Conservation (phyloP, 495 filamentous ascomycete genomes). For the Penicillium angulare region DNA sequence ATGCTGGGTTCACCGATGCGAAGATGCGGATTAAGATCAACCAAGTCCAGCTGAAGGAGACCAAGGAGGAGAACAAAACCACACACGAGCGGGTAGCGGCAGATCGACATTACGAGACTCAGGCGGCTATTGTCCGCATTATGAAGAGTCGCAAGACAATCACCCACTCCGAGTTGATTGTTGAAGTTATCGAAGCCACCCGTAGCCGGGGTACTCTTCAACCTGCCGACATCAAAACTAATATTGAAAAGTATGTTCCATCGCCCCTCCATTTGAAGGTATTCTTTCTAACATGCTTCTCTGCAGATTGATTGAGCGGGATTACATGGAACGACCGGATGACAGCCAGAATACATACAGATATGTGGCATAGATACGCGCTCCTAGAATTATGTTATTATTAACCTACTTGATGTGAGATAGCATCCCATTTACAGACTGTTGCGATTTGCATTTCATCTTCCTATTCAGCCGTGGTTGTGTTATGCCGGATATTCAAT, state of each 20-base stretch:
- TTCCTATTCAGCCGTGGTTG: too few relatives aligned
- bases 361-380: conserved; percentile 72
- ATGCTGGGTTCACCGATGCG: conserved; percentile 68
- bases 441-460: neutral
- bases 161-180: conserved; percentile 74
- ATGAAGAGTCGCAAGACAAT: conserved; percentile 96
- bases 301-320: conserved; percentile 84
- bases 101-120: conserved; percentile 92
- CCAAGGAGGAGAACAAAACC: conserved; percentile 83
- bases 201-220: conserved; percentile 80
- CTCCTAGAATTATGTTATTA: neutral
- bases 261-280: neutral
- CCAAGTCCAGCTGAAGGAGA: conserved; percentile 95
- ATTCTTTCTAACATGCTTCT: conserved; percentile 7
- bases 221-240: conserved; percentile 84
- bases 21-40: conserved; percentile 98
- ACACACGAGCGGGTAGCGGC: conserved; percentile 86
- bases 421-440: neutral
- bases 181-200: conserved; percentile 86
- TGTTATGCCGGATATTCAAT: too few relatives aligned
- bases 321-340: conserved; percentile 86
- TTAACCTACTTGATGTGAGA: neutral
- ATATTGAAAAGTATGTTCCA: conserved; percentile 84
- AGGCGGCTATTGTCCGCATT: conserved; percentile 94
- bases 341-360: conserved; percentile 71